Base-by-base conservation (phyloP, 495 filamentous ascomycete species). In the Talaromyces adpressus region DNA sequence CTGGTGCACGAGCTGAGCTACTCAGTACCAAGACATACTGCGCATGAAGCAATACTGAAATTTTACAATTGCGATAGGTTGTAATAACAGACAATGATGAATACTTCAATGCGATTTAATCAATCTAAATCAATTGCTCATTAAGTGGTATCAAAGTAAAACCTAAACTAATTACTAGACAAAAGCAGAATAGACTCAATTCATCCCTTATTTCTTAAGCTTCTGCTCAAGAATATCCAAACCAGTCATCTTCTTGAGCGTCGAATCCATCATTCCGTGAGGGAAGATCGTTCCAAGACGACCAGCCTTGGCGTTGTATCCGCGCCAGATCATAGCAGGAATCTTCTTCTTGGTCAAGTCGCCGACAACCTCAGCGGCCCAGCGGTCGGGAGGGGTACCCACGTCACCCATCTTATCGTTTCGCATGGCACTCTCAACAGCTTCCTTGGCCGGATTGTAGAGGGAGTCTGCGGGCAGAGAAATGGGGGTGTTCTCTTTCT, bases 171-270 rank as follows among this genome's bases (percentile, higher is more conserved):
- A 20, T 4, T 49, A 49, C 45, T 49, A 49, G 22, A 54, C 9
- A 29, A 29, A 54, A 27, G 23, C 9, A 29, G 5, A 23, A 54
- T 23, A 7, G 9, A 54, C 20, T 27, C 2, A n/a, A 29, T 23
- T 16, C 5, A 49, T 2, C 1, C n/a, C 45, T 6, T 49, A 34
- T 39, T 41, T 63, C 62, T 25, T 34, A 6, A 60, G 11, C 20
- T 60, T 60, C 58, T 60, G 58, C 58, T 60, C 58, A 12, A 60
- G 32, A 34, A 60, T 22, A 29, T 60, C 58, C 58, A 60, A 30
- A 29, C 58, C 58, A 16, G 56, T 58, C 56, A 58, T 34, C 23
- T 60, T 60, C 39, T 60, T 60, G 12, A 60, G 12, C 1, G 30
- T 41, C 9, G 58, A 60, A 47, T 60, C 58, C 58, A 60, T 41